These are phyloP conservation scores for Colletotrichum tabaci DNA, from an alignment of 2,329 filamentous ascomycete genomes.

Conservation along the genomic window DNA sequence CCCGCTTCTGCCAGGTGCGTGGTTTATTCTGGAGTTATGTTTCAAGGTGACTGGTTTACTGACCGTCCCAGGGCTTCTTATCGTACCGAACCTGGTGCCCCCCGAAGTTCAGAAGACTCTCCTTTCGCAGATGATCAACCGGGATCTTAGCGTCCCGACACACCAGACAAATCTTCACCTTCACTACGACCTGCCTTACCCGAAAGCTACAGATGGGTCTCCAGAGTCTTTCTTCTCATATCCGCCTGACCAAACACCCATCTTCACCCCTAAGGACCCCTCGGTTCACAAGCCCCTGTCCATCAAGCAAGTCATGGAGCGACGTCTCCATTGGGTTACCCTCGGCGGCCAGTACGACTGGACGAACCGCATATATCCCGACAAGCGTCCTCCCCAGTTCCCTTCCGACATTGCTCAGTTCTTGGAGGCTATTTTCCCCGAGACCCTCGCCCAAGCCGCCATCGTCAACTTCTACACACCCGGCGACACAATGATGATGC, in stretches of 20 bases:
- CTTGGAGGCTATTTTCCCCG: constrained; percentile 79
- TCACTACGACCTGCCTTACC: constrained; percentile 81
- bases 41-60: not conserved
- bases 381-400: constrained; percentile 77
- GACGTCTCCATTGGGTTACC: constrained; percentile 92
- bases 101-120: constrained; percentile 77
- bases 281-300: constrained; percentile 81
- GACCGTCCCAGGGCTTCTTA: constrained; percentile 75
- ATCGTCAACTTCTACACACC: constrained; percentile 96
- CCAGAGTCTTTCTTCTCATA: constrained; percentile 69
- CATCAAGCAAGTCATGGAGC: constrained; percentile 78
- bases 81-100: constrained; percentile 83
- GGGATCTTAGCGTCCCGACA: constrained; percentile 78
- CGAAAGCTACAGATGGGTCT: constrained; percentile 31
- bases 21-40: not conserved
- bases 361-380: constrained; percentile 88
- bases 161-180: constrained; percentile 94
- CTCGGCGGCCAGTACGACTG: constrained; percentile 97
- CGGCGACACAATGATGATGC: constrained; percentile 91
- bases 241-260: constrained; percentile 64
- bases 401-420: constrained; percentile 80
- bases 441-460: constrained; percentile 86
- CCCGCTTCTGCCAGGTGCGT: constrained; percentile 77
- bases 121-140: constrained; percentile 82
- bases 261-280: constrained; percentile 78